Base-by-base conservation (phyloP, 352 stramenopile species). In the Paralagenidium karlingii region DNA sequence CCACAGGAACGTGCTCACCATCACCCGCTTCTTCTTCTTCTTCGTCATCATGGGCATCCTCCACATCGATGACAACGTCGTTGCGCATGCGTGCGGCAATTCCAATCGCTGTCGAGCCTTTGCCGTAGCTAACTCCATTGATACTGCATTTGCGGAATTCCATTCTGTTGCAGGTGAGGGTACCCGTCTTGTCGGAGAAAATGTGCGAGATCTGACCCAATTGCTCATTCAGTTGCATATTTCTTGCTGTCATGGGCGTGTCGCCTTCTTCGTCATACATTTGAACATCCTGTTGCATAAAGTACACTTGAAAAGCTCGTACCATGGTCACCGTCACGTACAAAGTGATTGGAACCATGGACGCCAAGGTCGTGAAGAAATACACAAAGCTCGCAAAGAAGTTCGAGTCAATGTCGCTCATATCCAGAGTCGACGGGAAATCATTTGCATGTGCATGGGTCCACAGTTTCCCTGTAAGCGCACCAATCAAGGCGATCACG, bases 121-220 rank as follows among this genome's bases (percentile, higher is more conserved):
- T 88, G 26, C 80, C 80, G 44, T 93, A 93, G 21, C 60, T 81
- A 13, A 63, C 56, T 5, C 80, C 80, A 34, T 68, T 64, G 39
- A 93, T 83, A 19, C 65, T 85, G 47, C 75, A 90, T 51, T 93
- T 93, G 19, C 80, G 73, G 45, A 93, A 93, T 46, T 93, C 80
- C 80, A 93, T 93, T 43, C 79, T 82, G 55, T 93, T 93, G 53
- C 78, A 91, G 2, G 80, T 93, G 1, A 93, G 50, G 1, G 80
- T 93, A 13, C 78, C 78, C 0, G 80, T 93, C 41, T 93, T 93
- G 49, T 93, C 78, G 1, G 70, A 97, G 56, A 99, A 99, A 18
- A 99, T 94, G 57, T 99, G 96, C 33, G 96, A 92, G 34, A 99
- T 89, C 38, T 92, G 70, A 4, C 80, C 80, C 9, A 93, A 55